These are phyloP conservation scores for Laburnicola sp. DNA, from an alignment of 2,329 filamentous ascomycete species.

Conservation along the genomic window DNA sequence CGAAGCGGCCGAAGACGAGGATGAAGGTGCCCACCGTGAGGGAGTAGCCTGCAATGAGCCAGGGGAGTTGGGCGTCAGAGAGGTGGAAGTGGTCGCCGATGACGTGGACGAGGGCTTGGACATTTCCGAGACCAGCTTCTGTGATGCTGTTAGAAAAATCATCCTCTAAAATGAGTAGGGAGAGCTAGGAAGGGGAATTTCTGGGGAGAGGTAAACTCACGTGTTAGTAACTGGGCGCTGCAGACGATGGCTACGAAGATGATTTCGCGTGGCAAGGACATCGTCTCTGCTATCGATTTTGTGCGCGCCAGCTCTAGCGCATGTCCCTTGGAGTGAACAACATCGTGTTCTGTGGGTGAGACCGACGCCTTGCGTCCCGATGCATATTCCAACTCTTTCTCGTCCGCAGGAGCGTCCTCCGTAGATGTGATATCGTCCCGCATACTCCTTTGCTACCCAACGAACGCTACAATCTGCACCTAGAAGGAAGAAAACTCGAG, in stretches of 20 bases:
- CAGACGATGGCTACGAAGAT: conserved; percentile 5
- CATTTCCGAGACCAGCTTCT: conserved; percentile 35
- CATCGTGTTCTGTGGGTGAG: neutral
- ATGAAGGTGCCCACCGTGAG: conserved; percentile 53
- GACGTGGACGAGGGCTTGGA: conserved; percentile 48
- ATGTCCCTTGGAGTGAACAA: too few relatives aligned
- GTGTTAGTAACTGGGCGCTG: conserved; percentile 2
- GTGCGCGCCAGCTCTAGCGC: neutral
- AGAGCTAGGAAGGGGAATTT: neutral
- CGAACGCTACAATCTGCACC: neutral
- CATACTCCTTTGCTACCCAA: neutral
- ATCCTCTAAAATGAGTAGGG: too few relatives aligned
- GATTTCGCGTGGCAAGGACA: conserved; percentile 1
- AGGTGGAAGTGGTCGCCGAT: conserved; percentile 51
- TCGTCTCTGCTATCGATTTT: conserved; percentile 3
- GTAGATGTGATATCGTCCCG: too few relatives aligned
- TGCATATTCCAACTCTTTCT: neutral
- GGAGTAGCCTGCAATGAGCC: conserved; percentile 50
- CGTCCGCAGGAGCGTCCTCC: too few relatives aligned
- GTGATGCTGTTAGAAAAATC: conserved; percentile 32
- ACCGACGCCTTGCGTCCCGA: neutral
- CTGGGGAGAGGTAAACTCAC: neutral
- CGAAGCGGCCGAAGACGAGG: conserved; percentile 49
- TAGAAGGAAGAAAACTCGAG: neutral
- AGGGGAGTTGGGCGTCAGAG: conserved; percentile 49